Base-by-base conservation (phyloP, 805 yeast species). In the Teunomyces kruisii region DNA sequence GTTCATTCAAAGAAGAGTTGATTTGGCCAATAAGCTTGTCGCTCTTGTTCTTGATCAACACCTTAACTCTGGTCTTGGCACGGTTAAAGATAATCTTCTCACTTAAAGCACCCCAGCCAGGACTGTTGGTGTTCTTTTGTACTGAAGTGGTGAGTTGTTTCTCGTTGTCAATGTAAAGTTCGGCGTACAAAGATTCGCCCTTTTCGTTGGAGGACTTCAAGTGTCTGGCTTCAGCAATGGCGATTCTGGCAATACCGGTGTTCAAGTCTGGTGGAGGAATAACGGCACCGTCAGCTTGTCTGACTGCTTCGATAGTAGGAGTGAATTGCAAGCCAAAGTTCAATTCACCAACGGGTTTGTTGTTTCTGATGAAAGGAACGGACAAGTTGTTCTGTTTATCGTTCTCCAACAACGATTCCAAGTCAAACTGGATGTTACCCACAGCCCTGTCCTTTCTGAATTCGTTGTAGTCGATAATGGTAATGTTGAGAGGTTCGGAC, bases 261-360 rank as follows among this genome's bases (percentile, higher is more conserved):
- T 92, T 92, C 62, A 88, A 79, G 53, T 89, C 97, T 37, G 96
- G 96, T 38, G 95, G 87, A 39, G 95, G 89, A 52, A 82, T 84
- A 43, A 78, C 74, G 2, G 91, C 84, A 41, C 97, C 97, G 64
- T 89, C 96, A 3, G 88, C 84, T 46, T 78, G 75, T 49, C 79
- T 69, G 54, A 73, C 64, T 46, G 80, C 74, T 67, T 80, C 74
- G 49, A 89, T 68, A 10, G 94, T 84, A 32, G 96, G 94, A 75
- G 83, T 82, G 70, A 78, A 87, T 51, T 81, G 80, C 54, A 87
- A 74, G 50, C 87, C 90, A 61, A 83, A 88, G 5, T 64, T 65
- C 35, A 94, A 68, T 39, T 76, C 75, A 52, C 98, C 99, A 27
- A 88, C 84, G 5, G 84, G 84, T 62, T 84, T 88, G 54, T 89